Percentiles rank a stretch among this genome's conserved stretches.
Evolutionary conservation across 2,329 filamentous ascomycete species (phyloP).

Genomic region (Aspergillus sp.): DNA sequence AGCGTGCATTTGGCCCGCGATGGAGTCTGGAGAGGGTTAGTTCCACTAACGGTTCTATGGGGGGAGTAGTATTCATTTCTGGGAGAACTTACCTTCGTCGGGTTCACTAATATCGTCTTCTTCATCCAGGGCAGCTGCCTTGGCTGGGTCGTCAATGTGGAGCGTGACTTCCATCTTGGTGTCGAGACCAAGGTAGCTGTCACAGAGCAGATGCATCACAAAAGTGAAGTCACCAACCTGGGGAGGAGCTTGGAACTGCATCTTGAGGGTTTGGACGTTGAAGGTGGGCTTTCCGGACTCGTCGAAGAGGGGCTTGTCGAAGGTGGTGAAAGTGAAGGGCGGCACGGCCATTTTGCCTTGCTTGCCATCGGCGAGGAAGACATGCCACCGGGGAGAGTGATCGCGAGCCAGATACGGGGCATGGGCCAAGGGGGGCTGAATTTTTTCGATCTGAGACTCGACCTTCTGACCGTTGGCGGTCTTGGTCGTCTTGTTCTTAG

Average conservation of each 20-base stretch:
- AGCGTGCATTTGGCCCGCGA: constrained; percentile 86
- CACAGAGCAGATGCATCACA: constrained; percentile 87
- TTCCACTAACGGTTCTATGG: not conserved
- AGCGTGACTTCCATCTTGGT: constrained; percentile 87
- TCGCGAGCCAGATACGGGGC: constrained; percentile 89
- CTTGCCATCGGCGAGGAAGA: constrained; percentile 92
- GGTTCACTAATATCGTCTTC: constrained; percentile 98
- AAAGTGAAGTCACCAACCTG: constrained; percentile 93
- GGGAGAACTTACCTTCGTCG: constrained; percentile 74
- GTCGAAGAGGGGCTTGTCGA: constrained; percentile 84
- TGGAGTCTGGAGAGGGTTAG: constrained; percentile 56
- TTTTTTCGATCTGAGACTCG: constrained; percentile 59
- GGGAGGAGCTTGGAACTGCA: constrained; percentile 92
- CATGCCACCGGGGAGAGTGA: constrained; percentile 85
- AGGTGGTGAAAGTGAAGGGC: constrained; percentile 89
- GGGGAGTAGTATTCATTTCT: constrained; percentile 11
- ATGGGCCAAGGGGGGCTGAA: constrained; percentile 80
- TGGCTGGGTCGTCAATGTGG: constrained; percentile 82
- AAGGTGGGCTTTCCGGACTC: constrained; percentile 82
- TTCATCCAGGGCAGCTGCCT: constrained; percentile 73
- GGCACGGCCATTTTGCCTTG: constrained; percentile 95
- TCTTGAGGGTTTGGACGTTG: constrained; percentile 93
- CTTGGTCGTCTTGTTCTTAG: constrained; percentile 65
- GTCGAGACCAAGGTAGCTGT: constrained; percentile 93
- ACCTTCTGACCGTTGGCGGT: constrained; percentile 49